Evolutionary conservation across 192 early-diverging fungal species (phyloP).

Genomic region (Obelidium mucronatum): DNA sequence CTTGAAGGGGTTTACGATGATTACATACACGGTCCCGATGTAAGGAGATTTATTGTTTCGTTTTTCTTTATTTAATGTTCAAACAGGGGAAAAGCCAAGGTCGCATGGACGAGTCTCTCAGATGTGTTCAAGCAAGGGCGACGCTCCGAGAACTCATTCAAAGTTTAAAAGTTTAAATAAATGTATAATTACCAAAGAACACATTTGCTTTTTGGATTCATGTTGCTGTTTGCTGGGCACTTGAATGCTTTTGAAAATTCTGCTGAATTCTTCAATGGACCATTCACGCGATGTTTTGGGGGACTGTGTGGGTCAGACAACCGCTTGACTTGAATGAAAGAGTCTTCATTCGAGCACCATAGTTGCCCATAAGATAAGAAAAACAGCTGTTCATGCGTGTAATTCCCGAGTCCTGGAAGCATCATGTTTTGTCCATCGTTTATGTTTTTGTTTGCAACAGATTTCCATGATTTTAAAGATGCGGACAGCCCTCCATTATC

Average conservation of each 20-base stretch:
- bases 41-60: conserved; percentile 13
- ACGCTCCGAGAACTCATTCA: conserved; percentile 12
- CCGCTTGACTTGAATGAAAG: conserved; percentile 43
- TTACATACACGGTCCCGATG: conserved; percentile 36
- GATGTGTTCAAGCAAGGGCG: conserved; percentile 35
- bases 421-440: conserved; percentile 31
- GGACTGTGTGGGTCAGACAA: conserved; percentile 74
- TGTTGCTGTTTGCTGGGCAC: conserved; percentile 61
- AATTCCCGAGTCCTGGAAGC: conserved; percentile 45
- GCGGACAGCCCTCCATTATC: conserved; percentile 71
- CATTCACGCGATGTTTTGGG: conserved; percentile 69
- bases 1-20: conserved; percentile 44
- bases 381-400: conserved; percentile 52
- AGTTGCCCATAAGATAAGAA: conserved; percentile 35
- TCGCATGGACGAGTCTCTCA: conserved; percentile 37
- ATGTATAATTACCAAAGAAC: background rate
- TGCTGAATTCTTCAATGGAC: conserved; percentile 66
- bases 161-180: conserved; percentile 1
- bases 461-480: conserved; percentile 54
- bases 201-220: conserved; percentile 67
- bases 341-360: conserved; percentile 42
- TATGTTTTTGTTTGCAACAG: background rate
- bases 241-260: conserved; percentile 73
- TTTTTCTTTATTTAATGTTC: background rate
- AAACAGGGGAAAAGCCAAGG: conserved; percentile 26